Evolutionary conservation across 257 asterid genomes (phyloP).

Genomic region (Capsicum chinense): DNA sequence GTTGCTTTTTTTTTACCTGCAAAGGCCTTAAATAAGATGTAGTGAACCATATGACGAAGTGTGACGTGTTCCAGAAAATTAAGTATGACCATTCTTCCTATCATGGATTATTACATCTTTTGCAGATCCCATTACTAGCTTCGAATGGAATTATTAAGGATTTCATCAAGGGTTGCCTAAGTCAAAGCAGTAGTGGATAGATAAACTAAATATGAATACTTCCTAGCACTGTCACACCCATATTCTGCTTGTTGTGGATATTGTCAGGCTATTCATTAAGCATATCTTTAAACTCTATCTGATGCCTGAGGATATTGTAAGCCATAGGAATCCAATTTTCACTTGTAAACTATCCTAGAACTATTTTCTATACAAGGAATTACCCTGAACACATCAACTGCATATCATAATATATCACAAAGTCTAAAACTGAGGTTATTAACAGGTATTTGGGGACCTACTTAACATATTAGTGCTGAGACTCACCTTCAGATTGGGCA

Average conservation of each 20-base stretch:
- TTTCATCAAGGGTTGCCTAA: not conserved
- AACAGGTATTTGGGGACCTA: not conserved
- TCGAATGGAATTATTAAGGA: not conserved
- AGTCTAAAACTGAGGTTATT: not conserved
- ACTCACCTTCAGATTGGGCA: not conserved
- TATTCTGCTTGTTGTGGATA: not conserved
- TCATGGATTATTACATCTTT: not conserved
- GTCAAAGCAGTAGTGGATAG: not conserved
- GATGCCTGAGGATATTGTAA: not conserved
- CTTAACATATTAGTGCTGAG: not conserved
- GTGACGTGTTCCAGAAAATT: not conserved
- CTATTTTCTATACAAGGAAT: not conserved
- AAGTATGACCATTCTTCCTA: not conserved
- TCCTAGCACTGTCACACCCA: not conserved
- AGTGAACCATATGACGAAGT: not conserved
- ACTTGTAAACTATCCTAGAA: slow-evolving; percentile 5
- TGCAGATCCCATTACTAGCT: not conserved
- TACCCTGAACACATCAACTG: slow-evolving; percentile 3
- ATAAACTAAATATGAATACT: not conserved
- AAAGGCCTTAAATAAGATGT: not conserved
- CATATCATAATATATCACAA: not conserved
- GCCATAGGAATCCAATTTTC: slow-evolving; percentile 9
- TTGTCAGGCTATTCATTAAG: not conserved
- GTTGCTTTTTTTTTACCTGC: not conserved
- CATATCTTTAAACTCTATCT: not conserved